Evolutionary conservation across 169 alveolate species (phyloP).

Genomic region (Eimeria necatrix): DNA sequence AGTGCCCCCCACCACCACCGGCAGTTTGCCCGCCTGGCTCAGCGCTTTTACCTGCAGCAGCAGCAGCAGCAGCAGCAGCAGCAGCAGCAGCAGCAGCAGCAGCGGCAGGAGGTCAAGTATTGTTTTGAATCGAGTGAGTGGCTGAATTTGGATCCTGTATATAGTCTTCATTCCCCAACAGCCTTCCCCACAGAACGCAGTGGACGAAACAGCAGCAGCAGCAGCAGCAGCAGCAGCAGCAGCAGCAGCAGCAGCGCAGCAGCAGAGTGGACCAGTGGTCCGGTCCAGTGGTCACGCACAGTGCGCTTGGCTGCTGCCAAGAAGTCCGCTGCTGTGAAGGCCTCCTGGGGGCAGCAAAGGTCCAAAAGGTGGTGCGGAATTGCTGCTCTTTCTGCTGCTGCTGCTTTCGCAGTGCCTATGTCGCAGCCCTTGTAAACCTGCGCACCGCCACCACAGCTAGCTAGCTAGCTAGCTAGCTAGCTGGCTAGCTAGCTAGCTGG

Average conservation of each 20-base stretch:
- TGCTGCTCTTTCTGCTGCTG: constrained; percentile 47
- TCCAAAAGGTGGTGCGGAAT: constrained; percentile 76
- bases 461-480: background rate
- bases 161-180: no score
- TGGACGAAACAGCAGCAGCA: no score
- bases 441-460: background rate
- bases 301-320: constrained; percentile 47
- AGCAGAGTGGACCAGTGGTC: background rate
- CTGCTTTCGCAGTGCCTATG: constrained; percentile 76
- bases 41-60: constrained; percentile 41
- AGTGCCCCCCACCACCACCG: constrained; percentile 80
- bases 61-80: background rate
- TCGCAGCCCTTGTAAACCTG: constrained; percentile 79
- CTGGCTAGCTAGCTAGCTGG: background rate
- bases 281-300: background rate
- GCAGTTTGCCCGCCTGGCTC: constrained; percentile 31
- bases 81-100: no score
- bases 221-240: background rate
- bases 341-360: constrained; percentile 35
- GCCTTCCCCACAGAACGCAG: no score
- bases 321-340: constrained; percentile 58
- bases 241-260: background rate
- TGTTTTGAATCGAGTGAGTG: no score
- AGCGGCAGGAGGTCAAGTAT: no score
- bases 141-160: no score